Evolutionary conservation across 1,139 yeast genomes (phyloP).

Genomic region (Sugiyamaella xylanicola): DNA sequence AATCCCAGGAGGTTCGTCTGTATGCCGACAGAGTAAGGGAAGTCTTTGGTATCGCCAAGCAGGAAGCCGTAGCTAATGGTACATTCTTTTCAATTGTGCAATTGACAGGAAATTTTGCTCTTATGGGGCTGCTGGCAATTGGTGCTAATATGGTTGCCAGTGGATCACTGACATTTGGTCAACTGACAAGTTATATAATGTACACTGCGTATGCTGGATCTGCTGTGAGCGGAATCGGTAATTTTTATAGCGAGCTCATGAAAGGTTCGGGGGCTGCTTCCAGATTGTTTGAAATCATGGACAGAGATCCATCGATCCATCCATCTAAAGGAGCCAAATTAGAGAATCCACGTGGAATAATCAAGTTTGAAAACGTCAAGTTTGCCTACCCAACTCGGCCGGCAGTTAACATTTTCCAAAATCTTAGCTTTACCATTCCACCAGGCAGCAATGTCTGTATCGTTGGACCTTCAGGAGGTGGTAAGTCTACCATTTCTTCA

Average conservation of each 20-base stretch:
- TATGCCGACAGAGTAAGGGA: constrained; percentile 72
- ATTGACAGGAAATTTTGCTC: constrained; percentile 76
- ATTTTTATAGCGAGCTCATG: constrained; percentile 90
- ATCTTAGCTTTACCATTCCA: constrained; percentile 64
- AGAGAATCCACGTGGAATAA: constrained; percentile 50
- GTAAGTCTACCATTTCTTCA: constrained; percentile 88
- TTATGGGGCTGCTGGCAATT: constrained; percentile 71
- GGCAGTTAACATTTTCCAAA: constrained; percentile 64
- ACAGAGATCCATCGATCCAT: constrained; percentile 67
- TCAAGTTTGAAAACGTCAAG: constrained; percentile 64
- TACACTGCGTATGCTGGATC: constrained; percentile 92
- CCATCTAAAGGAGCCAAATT: constrained; percentile 59
- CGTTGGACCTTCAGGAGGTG: constrained; percentile 96
- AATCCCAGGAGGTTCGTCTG: constrained; percentile 60
- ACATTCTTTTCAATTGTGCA: constrained; percentile 78
- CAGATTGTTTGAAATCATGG: constrained; percentile 83
- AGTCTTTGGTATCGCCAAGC: constrained; percentile 72
- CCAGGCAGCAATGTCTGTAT: constrained; percentile 89
- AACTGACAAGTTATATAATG: constrained; percentile 87
- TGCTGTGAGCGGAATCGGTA: constrained; percentile 86
- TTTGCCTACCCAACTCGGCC: constrained; percentile 91
- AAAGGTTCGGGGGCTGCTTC: constrained; percentile 97
- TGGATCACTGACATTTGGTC: constrained; percentile 81
- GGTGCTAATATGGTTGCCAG: constrained; percentile 78
- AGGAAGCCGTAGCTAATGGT: constrained; percentile 68